Conservation (phyloP, 2,329 filamentous ascomycete species). For the Leptographium galeiforme region DNA sequence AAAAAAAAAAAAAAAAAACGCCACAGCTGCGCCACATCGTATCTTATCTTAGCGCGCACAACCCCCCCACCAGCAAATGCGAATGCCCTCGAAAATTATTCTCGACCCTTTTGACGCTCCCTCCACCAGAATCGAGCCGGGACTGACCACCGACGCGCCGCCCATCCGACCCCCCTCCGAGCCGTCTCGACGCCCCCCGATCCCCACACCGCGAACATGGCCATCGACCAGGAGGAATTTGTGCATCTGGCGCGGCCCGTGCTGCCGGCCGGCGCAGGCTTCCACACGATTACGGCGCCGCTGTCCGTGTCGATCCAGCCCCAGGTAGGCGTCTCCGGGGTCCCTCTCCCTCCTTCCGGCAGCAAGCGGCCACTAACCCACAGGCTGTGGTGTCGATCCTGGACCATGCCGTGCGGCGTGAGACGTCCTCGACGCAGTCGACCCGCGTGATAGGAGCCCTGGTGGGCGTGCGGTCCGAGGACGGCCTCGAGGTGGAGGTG, state of each 20-base stretch:
- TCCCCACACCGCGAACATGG: constrained; percentile 42
- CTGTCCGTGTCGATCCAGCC: constrained; percentile 91
- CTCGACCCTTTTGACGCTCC: neutral
- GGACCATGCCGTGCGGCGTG: constrained; percentile 88
- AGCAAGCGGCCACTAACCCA: neutral
- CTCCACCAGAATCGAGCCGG: neutral
- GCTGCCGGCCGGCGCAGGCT: constrained; percentile 65
- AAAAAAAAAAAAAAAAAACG: constrained; percentile 2
- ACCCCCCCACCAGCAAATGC: constrained; percentile 19
- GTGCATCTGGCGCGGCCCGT: constrained; percentile 89
- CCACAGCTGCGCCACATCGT: neutral
- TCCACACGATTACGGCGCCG: constrained; percentile 77
- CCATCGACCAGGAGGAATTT: constrained; percentile 68
- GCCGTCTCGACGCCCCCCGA: neutral
- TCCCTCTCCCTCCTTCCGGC: neutral
- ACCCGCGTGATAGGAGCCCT: constrained; percentile 95
- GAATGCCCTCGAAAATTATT: constrained; percentile 15
- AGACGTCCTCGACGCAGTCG: constrained; percentile 61
- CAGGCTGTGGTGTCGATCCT: constrained; percentile 64
- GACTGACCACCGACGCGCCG: constrained; percentile 3
- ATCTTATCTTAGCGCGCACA: constrained; percentile 43
- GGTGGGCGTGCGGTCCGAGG: constrained; percentile 83
- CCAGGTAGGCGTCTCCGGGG: constrained; percentile 48
- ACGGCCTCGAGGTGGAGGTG: constrained; percentile 93
- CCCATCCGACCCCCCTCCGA: constrained; percentile 11